Conservation (phyloP, 208 protist genomes). For the Trichomonas vaginalis region DNA sequence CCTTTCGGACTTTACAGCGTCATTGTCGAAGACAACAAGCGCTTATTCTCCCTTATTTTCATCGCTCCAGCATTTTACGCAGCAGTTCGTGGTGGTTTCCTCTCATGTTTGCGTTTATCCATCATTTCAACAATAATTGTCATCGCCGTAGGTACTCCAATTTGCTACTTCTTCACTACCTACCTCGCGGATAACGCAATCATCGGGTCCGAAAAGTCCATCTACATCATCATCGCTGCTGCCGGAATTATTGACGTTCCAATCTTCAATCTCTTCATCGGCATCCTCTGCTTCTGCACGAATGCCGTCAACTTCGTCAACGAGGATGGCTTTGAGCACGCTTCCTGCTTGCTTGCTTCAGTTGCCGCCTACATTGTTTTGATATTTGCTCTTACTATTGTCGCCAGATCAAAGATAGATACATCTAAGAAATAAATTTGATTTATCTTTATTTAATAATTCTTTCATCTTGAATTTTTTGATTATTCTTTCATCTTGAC, state of each 20-base stretch:
- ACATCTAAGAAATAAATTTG: too few relatives aligned
- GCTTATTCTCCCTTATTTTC: neutral
- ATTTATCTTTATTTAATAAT: too few relatives aligned
- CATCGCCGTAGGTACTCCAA: neutral
- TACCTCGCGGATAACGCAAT: neutral
- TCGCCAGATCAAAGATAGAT: neutral
- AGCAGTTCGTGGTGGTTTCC: neutral
- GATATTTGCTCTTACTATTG: neutral
- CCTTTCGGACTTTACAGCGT: neutral
- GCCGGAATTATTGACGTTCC: neutral
- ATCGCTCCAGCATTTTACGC: neutral
- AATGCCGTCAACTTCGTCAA: neutral
- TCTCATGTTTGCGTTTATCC: neutral
- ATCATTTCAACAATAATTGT: neutral
- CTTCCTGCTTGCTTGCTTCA: neutral
- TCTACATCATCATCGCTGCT: neutral
- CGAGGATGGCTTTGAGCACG: neutral
- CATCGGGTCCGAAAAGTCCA: neutral
- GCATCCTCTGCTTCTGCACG: neutral
- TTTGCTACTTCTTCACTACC: neutral
- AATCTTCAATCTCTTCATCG: neutral
- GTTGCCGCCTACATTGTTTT: neutral
- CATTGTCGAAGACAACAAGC: neutral
- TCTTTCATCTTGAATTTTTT: too few relatives aligned
- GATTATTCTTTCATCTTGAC: too few relatives aligned